A percentile compares a stretch with the other conserved stretches of the same genome.
Conservation (phyloP, 23 red algal species). For the Cyanidiococcus yangmingshanensis region DNA sequence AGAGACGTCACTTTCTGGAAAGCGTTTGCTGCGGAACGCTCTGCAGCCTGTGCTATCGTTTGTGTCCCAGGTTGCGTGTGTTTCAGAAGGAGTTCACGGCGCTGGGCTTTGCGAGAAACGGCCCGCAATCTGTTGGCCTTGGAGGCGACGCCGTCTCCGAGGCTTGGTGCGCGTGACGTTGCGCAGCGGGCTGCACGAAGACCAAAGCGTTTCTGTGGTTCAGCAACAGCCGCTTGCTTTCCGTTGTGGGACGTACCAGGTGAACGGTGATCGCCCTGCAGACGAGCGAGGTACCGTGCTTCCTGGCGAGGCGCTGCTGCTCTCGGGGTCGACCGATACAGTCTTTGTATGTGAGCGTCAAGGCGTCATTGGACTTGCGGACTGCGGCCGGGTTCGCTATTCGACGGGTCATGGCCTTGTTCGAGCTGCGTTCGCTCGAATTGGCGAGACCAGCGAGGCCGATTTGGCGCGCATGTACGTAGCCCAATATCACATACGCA, state of each 20-base stretch:
- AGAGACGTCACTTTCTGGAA: too few species aligned
- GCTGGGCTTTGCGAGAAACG: too few species aligned
- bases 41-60: too few species aligned
- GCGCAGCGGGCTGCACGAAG: background rate
- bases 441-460: background rate
- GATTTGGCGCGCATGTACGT: background rate
- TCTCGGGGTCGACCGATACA: slow-evolving; percentile 11
- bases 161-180: background rate
- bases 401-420: background rate
- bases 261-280: background rate
- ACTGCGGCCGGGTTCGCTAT: slow-evolving; percentile 5
- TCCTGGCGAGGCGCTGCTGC: background rate
- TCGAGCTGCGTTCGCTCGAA: background rate
- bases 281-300: background rate
- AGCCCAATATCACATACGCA: background rate
- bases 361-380: background rate
- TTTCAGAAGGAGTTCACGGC: too few species aligned
- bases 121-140: too few species aligned
- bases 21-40: too few species aligned
- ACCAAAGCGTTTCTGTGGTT: background rate
- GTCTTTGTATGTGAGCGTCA: background rate
- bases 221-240: background rate
- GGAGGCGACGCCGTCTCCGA: background rate
- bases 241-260: slow-evolving; percentile 4
- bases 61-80: too few species aligned